Evolutionary conservation across 148 eudicot species (phyloP).

Genomic region (Chenopodium album): DNA sequence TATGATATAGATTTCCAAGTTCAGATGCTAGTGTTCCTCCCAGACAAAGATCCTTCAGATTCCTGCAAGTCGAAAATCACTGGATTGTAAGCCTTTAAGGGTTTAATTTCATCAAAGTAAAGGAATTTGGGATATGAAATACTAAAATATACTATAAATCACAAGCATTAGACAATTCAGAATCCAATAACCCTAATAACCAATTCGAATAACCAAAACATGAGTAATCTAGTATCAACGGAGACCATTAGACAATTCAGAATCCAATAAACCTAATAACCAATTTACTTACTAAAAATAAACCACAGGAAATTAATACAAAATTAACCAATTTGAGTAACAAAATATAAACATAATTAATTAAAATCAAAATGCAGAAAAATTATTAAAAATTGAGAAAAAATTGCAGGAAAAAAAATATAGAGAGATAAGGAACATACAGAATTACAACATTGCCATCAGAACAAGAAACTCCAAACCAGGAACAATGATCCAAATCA

Average conservation of each 20-base stretch:
- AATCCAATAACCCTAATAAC: no score
- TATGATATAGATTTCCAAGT: slow-evolving; percentile 40
- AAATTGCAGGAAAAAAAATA: neutral
- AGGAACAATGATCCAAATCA: slow-evolving; percentile 48
- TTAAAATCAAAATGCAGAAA: neutral
- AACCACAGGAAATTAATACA: neutral
- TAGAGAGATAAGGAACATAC: slow-evolving; percentile 37
- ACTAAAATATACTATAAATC: neutral
- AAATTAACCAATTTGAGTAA: neutral
- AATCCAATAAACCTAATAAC: neutral
- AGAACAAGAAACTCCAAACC: slow-evolving; percentile 64
- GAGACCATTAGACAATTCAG: neutral
- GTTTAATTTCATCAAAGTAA: no score
- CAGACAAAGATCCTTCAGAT: slow-evolving; percentile 52
- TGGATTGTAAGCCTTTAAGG: neutral
- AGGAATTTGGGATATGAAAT: neutral
- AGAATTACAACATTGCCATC: slow-evolving; percentile 48
- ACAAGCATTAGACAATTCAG: neutral
- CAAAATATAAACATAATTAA: neutral
- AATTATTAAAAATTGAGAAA: neutral
- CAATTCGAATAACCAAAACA: neutral
- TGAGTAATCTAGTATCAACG: neutral
- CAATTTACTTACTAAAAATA: neutral
- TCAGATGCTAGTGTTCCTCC: slow-evolving; percentile 55
- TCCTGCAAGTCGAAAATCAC: slow-evolving; percentile 31